Evolutionary conservation across 2,329 filamentous ascomycete genomes (phyloP).

Genomic region (Blumeria graminis): DNA sequence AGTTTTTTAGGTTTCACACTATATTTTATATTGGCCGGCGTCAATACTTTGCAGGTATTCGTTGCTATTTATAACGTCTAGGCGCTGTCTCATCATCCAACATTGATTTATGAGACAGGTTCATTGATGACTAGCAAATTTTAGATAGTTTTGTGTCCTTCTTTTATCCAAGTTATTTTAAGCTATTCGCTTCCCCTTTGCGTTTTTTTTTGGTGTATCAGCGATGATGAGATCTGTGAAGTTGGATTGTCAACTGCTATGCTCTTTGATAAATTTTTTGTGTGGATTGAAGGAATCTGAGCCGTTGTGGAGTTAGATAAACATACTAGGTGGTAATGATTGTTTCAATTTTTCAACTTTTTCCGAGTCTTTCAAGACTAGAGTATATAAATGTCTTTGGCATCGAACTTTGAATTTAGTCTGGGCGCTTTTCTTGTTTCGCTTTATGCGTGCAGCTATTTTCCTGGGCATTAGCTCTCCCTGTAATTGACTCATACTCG

Average conservation of each 20-base stretch:
- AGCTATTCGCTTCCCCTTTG: constrained; percentile 16
- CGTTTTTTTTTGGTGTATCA: constrained; percentile 38
- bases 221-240: constrained; percentile 29
- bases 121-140: not conserved
- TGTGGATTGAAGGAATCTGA: not conserved
- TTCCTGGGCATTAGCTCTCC: constrained; percentile 6
- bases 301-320: not conserved
- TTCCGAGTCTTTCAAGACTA: constrained; percentile 93
- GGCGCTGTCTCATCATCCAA: too few species aligned
- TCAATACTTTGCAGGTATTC: too few species aligned
- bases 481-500: not conserved
- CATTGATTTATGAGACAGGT: too few species aligned
- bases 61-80: too few species aligned
- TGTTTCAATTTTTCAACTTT: constrained; percentile 99
- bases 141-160: not conserved
- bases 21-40: too few species aligned
- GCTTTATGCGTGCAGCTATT: constrained; percentile 78
- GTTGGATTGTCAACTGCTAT: not conserved
- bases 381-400: constrained; percentile 87
- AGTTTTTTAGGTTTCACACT: too few species aligned
- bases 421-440: constrained; percentile 70
- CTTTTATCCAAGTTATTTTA: constrained; percentile 3
- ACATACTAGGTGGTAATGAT: constrained; percentile 86
- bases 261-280: not conserved
- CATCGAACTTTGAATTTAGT: constrained; percentile 99